phyloP scores from a whole-genome alignment of 2,329 filamentous ascomycete species.

The Zopfia rhizophila region DNA sequence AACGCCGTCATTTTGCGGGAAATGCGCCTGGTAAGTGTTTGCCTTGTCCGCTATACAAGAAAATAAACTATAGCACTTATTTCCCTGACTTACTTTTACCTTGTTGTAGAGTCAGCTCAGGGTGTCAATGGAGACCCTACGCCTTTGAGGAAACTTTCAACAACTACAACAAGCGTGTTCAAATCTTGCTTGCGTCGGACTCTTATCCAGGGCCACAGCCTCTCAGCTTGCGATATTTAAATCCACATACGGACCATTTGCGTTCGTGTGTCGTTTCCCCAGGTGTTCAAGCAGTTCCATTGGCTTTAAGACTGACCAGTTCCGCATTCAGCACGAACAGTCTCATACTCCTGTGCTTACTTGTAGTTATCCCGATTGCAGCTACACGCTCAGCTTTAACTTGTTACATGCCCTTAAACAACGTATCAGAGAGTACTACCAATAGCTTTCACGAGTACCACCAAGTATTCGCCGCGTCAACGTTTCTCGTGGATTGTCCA shows the following conservation, averaged over 20 bases:
- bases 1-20: too few relatives aligned
- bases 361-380: constrained; percentile 11
- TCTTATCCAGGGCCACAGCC: constrained; percentile 1
- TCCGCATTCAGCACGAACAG: constrained; percentile 9
- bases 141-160: too few relatives aligned
- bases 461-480: too few relatives aligned
- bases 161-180: constrained; percentile 7
- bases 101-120: too few relatives aligned
- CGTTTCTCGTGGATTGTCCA: too few relatives aligned
- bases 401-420: too few relatives aligned
- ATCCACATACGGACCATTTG: not conserved
- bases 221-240: constrained; percentile 5
- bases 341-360: constrained; percentile 3
- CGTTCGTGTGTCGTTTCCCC: constrained; percentile 16
- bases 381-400: constrained; percentile 7
- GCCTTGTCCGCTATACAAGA: constrained; percentile 1
- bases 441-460: too few relatives aligned
- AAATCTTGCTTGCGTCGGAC: constrained; percentile 7
- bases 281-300: constrained; percentile 3
- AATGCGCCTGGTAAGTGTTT: too few relatives aligned
- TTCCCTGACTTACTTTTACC: too few relatives aligned
- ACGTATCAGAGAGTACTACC: too few relatives aligned
- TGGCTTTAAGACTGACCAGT: constrained; percentile 6
- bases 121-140: too few relatives aligned
- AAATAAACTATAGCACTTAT: too few relatives aligned